Conservation (phyloP, 805 yeast genomes). For the Yarrowia sp. region DNA sequence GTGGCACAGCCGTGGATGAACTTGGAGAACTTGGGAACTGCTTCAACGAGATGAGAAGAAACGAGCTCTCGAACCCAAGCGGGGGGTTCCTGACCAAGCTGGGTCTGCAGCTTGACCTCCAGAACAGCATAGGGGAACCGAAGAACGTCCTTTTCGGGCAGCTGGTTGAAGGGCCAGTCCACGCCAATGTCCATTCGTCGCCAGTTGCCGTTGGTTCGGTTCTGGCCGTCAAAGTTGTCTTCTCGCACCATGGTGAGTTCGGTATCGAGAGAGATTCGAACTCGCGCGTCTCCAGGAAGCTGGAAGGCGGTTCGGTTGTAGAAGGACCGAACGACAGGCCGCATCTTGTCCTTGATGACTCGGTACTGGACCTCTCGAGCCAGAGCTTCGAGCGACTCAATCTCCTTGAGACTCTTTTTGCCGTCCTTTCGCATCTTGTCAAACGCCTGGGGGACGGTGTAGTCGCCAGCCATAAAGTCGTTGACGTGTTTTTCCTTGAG, state of each 20-base stretch:
- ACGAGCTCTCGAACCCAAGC: constrained; percentile 94
- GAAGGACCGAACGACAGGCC: constrained; percentile 95
- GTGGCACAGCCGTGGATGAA: constrained; percentile 96
- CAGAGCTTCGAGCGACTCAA: constrained; percentile 85
- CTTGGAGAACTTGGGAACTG: constrained; percentile 96
- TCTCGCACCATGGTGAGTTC: constrained; percentile 97
- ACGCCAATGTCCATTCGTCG: constrained; percentile 98
- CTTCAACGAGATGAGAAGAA: constrained; percentile 90
- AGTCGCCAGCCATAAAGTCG: constrained; percentile 76
- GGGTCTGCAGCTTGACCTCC: constrained; percentile 96
- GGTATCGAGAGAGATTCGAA: constrained; percentile 95
- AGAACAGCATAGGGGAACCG: constrained; percentile 96
- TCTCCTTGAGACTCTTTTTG: constrained; percentile 79
- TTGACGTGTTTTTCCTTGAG: constrained; percentile 89
- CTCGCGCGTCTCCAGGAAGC: constrained; percentile 98
- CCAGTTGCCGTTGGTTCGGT: constrained; percentile 93
- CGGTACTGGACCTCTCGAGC: constrained; percentile 93
- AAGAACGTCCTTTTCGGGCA: constrained; percentile 80
- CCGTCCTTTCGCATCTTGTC: constrained; percentile 92
- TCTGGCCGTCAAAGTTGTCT: constrained; percentile 90
- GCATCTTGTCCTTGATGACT: constrained; percentile 72
- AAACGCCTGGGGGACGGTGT: constrained; percentile 84
- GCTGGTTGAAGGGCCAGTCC: constrained; percentile 88
- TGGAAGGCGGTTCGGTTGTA: constrained; percentile 99
- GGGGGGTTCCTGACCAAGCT: constrained; percentile 98